phyloP scores from a whole-genome alignment of 1,284 basidiomycete species.

The Moesziomyces parantarcticus region DNA sequence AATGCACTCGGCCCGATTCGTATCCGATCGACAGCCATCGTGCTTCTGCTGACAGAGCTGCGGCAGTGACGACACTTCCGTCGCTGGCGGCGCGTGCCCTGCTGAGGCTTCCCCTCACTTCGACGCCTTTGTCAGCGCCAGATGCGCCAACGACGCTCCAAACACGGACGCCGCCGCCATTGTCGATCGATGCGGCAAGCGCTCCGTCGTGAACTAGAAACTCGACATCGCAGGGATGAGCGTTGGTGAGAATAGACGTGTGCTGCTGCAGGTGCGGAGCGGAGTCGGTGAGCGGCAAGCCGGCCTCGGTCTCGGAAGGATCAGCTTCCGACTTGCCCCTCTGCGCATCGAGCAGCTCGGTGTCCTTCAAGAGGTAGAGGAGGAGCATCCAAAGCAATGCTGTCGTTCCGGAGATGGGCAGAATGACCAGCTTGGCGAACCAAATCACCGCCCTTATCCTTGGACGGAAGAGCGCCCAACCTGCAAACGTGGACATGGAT shows the following conservation, averaged over 20 bases:
- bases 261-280: conserved; percentile 67
- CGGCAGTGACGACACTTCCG: conserved; percentile 24
- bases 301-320: conserved; percentile 25
- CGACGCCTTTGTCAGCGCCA: conserved; percentile 2
- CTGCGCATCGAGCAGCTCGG: conserved; percentile 88
- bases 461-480: conserved; percentile 66
- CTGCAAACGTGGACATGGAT: conserved; percentile 68
- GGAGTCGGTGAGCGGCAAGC: conserved; percentile 58
- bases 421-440: conserved; percentile 81
- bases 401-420: conserved; percentile 85
- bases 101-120: conserved; percentile 12
- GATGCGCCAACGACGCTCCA: conserved; percentile 12
- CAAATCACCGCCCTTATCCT: conserved; percentile 73
- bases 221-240: conserved; percentile 83
- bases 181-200: conserved; percentile 79
- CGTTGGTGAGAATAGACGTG: conserved; percentile 79
- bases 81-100: conserved; percentile 10
- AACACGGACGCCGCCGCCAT: conserved; percentile 70
- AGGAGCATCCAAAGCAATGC: conserved; percentile 80
- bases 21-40: conserved; percentile 75
- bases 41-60: conserved; percentile 44
- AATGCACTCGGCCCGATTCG: conserved; percentile 75
- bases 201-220: conserved; percentile 78
- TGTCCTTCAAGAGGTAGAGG: conserved; percentile 89
- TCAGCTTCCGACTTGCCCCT: conserved; percentile 70